Percentiles rank a stretch among this genome's conserved stretches.
phyloP scores from a whole-genome alignment of 1,139 yeast genomes.

The Pichia sp. region DNA sequence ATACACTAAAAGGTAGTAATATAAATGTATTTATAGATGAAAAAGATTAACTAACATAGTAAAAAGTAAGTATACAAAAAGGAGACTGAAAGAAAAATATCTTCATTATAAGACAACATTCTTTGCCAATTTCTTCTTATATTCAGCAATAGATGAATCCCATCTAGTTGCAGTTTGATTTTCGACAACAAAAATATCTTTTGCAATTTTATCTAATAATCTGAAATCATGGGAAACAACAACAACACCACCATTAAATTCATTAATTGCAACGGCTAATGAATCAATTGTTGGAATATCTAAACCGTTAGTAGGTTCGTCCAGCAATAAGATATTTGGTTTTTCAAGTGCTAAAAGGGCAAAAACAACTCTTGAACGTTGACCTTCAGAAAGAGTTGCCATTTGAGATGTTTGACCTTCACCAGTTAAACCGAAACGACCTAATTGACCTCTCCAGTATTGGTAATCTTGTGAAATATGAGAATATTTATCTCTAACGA shows the following conservation, averaged over 20 bases:
- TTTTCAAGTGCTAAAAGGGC: slow-evolving; percentile 91
- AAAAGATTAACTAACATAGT: background rate
- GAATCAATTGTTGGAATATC: slow-evolving; percentile 98
- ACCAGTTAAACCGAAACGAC: slow-evolving; percentile 97
- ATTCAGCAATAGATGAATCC: slow-evolving; percentile 86
- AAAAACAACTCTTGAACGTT: slow-evolving; percentile 97
- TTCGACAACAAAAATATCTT: slow-evolving; percentile 94
- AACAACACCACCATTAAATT: slow-evolving; percentile 95
- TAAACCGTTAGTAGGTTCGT: slow-evolving; percentile 99
- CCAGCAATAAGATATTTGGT: slow-evolving; percentile 90
- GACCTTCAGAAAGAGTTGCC: slow-evolving; percentile 99
- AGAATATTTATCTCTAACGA: slow-evolving; percentile 90
- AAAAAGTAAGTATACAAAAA: background rate
- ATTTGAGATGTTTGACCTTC: slow-evolving; percentile 97
- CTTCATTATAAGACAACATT: slow-evolving; percentile 59
- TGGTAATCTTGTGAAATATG: slow-evolving; percentile 93
- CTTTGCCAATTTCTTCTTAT: slow-evolving; percentile 89
- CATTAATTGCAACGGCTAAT: slow-evolving; percentile 90
- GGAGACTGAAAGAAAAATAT: background rate
- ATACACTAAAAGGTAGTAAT: background rate
- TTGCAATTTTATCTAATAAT: slow-evolving; percentile 92
- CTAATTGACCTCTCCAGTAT: slow-evolving; percentile 98
- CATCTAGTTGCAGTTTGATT: slow-evolving; percentile 92
- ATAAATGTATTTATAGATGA: background rate
- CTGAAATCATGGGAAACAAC: slow-evolving; percentile 99